phyloP scores from a whole-genome alignment of 2,329 filamentous ascomycete species.

The Verticillium alfalfae region DNA sequence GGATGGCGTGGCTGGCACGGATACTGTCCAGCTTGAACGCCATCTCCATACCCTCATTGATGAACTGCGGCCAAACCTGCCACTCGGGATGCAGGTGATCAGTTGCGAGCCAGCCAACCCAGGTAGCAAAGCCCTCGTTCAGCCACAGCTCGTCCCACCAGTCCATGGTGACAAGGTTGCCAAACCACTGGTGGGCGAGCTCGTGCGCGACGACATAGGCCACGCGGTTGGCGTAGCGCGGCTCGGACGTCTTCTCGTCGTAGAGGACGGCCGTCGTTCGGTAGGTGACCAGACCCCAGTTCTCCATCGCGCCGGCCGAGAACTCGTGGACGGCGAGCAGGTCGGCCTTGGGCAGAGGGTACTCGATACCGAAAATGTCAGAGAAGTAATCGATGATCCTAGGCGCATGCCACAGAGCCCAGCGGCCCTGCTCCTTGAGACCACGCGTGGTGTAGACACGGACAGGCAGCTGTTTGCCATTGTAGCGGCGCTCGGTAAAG shows the following conservation, averaged over 20 bases:
- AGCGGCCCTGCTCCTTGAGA: constrained; percentile 86
- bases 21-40: constrained; percentile 87
- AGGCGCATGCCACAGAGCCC: constrained; percentile 84
- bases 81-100: constrained; percentile 93
- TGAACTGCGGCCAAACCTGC: constrained; percentile 97
- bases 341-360: constrained; percentile 88
- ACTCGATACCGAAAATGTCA: constrained; percentile 88
- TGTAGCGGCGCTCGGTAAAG: constrained; percentile 83
- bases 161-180: constrained; percentile 92
- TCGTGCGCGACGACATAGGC: constrained; percentile 99
- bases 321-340: constrained; percentile 91
- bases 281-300: constrained; percentile 96
- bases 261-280: constrained; percentile 94
- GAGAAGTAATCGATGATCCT: constrained; percentile 96
- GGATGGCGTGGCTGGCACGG: constrained; percentile 89
- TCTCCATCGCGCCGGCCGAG: constrained; percentile 84
- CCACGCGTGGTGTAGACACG: constrained; percentile 93
- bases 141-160: constrained; percentile 95
- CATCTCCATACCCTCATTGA: constrained; percentile 89
- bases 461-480: constrained; percentile 85
- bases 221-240: constrained; percentile 85
- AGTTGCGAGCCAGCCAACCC: constrained; percentile 92
- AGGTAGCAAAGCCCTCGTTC: constrained; percentile 95
- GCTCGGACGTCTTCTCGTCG: constrained; percentile 85
- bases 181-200: constrained; percentile 94